Percentiles rank a stretch among this genome's conserved stretches.
These are phyloP conservation scores for Entonaema liquescens DNA, from an alignment of 495 filamentous ascomycete species.

Conservation along the genomic window DNA sequence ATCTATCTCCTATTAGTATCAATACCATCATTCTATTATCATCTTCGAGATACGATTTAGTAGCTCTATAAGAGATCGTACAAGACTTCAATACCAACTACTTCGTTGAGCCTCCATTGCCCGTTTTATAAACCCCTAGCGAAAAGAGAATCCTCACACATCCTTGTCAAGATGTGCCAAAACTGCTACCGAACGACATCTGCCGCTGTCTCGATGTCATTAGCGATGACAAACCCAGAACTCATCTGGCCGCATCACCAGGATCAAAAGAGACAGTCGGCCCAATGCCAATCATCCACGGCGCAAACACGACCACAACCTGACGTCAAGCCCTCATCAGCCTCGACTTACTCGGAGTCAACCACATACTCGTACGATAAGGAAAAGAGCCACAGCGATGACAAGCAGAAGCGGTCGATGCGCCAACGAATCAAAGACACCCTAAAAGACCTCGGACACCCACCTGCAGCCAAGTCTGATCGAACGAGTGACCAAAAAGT, in stretches of 20 bases:
- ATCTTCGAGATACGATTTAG: neutral
- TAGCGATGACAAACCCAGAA: slow-evolving; percentile 39
- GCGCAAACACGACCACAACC: slow-evolving; percentile 9
- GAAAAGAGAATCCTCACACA: neutral
- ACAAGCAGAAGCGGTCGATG: slow-evolving; percentile 32
- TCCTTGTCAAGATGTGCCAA: slow-evolving; percentile 27
- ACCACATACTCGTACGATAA: slow-evolving; percentile 40
- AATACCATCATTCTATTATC: neutral
- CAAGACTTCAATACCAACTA: neutral
- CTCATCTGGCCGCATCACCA: slow-evolving; percentile 34
- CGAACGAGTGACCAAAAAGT: slow-evolving; percentile 11
- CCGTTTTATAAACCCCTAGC: neutral
- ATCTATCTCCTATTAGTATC: neutral
- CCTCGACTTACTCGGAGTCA: slow-evolving; percentile 35
- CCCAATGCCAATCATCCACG: neutral
- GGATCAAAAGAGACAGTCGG: slow-evolving; percentile 33
- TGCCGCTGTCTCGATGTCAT: slow-evolving; percentile 29
- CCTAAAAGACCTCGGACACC: slow-evolving; percentile 21
- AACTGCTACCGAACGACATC: slow-evolving; percentile 21
- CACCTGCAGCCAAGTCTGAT: slow-evolving; percentile 7
- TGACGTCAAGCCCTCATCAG: slow-evolving; percentile 29
- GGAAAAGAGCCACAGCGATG: slow-evolving; percentile 13
- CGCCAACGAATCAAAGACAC: slow-evolving; percentile 31
- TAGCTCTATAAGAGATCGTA: neutral
- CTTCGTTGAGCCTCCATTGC: neutral